Percentiles rank a stretch among this genome's conserved stretches.
Evolutionary conservation across 2,329 filamentous ascomycete species (phyloP).

Genomic region (Alternaria tenuissima): DNA sequence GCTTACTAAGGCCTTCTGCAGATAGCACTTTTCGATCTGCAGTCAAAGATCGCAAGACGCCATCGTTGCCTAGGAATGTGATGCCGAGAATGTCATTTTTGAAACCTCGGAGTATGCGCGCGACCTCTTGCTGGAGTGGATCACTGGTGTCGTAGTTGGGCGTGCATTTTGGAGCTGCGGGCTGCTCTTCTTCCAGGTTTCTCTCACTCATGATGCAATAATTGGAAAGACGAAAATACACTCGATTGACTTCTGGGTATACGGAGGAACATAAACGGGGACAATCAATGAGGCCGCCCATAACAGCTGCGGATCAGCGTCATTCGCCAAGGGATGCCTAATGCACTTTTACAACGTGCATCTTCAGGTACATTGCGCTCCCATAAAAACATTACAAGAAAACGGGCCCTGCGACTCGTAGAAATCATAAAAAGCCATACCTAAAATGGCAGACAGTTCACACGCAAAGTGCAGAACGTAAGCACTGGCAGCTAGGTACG

Average conservation of each 20-base stretch:
- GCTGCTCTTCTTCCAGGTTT: neutral
- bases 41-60: conserved; percentile 15
- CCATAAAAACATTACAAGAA: conserved; percentile 12
- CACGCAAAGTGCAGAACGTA: neutral
- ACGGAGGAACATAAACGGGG: conserved; percentile 1
- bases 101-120: conserved; percentile 2
- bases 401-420: neutral
- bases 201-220: neutral
- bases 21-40: conserved; percentile 13
- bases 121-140: conserved; percentile 14
- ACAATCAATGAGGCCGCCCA: conserved; percentile 4
- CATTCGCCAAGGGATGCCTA: neutral
- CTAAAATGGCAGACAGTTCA: neutral
- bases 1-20: conserved; percentile 8
- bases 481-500: neutral
- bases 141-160: conserved; percentile 4
- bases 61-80: conserved; percentile 11
- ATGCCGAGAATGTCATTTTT: conserved; percentile 13
- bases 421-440: neutral
- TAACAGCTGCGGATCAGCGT: neutral
- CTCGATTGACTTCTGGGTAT: neutral
- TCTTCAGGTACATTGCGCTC: neutral
- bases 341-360: neutral
- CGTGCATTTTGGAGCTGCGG: neutral
- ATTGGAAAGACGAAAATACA: neutral